Conservation (phyloP, 2,329 filamentous ascomycete genomes). For the Fusarium torulosum region DNA sequence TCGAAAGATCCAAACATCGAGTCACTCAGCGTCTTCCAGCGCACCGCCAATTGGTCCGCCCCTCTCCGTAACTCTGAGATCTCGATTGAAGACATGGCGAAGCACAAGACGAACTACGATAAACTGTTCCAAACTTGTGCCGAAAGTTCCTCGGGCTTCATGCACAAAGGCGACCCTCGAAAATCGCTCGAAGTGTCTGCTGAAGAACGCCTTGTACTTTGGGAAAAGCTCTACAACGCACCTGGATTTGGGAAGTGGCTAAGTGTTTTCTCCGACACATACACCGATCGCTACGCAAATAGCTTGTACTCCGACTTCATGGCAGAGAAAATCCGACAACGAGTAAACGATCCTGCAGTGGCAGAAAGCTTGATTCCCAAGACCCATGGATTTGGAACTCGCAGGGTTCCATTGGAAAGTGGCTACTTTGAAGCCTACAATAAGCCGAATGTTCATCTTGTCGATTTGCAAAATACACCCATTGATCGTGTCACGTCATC, state of each 20-base stretch:
- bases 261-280: constrained; percentile 34
- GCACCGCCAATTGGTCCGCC: constrained; percentile 46
- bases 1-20: constrained; percentile 48
- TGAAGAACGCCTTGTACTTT: constrained; percentile 18
- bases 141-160: constrained; percentile 23
- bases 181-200: constrained; percentile 25
- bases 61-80: constrained; percentile 42
- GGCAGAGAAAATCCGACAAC: constrained; percentile 29
- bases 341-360: constrained; percentile 13
- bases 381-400: constrained; percentile 32
- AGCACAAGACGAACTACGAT: constrained; percentile 31
- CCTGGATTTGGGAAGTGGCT: constrained; percentile 38
- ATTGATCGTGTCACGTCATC: constrained; percentile 6
- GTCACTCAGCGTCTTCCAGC: constrained; percentile 51
- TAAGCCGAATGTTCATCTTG: constrained; percentile 28
- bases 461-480: constrained; percentile 25
- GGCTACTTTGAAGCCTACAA: constrained; percentile 39
- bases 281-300: constrained; percentile 32
- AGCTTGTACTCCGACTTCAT: constrained; percentile 36
- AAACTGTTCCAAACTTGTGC: constrained; percentile 25
- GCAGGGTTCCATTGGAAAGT: constrained; percentile 36
- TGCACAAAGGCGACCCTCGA: constrained; percentile 34
- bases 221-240: constrained; percentile 28
- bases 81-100: constrained; percentile 16
- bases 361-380: constrained; percentile 30